Evolutionary conservation across 257 asterid genomes (phyloP).

Genomic region (Phtheirospermum japonicum): DNA sequence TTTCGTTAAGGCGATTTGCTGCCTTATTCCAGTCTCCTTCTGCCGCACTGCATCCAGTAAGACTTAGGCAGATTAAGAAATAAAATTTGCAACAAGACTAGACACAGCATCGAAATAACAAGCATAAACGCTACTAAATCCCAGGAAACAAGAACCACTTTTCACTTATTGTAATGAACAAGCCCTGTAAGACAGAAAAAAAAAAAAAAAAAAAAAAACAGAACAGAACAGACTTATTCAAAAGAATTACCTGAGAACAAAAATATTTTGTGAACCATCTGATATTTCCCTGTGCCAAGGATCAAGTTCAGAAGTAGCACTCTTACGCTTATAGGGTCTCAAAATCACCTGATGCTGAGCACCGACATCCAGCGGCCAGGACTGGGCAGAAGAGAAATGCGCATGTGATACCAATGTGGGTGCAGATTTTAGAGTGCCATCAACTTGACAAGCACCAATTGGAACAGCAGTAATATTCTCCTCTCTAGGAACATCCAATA

Average conservation of each 20-base stretch:
- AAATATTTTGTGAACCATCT: slow-evolving; percentile 39
- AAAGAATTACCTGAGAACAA: slow-evolving; percentile 49
- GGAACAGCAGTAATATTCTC: slow-evolving; percentile 40
- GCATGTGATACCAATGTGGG: slow-evolving; percentile 35
- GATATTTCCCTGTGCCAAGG: slow-evolving; percentile 71
- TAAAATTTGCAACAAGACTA: slow-evolving; percentile 12
- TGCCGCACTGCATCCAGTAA: slow-evolving; percentile 53
- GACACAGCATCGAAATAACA: background rate
- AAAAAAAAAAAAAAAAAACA: slow-evolving; percentile 14
- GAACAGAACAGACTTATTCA: slow-evolving; percentile 13
- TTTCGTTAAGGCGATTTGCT: slow-evolving; percentile 52
- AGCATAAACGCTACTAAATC: background rate
- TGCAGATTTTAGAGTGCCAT: slow-evolving; percentile 30
- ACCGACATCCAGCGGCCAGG: slow-evolving; percentile 32
- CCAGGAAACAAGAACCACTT: slow-evolving; percentile 13
- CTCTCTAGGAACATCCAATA: slow-evolving; percentile 40
- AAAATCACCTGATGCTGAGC: slow-evolving; percentile 37
- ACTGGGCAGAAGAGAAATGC: slow-evolving; percentile 37
- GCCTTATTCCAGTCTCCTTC: slow-evolving; percentile 69
- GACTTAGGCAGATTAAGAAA: slow-evolving; percentile 30
- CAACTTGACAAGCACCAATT: slow-evolving; percentile 41
- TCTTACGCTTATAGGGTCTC: slow-evolving; percentile 65
- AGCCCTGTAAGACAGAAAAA: too few relatives aligned
- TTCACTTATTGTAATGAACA: slow-evolving; percentile 1
- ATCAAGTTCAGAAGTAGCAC: slow-evolving; percentile 43